A percentile compares a stretch with the other conserved stretches of the same genome.
These are phyloP conservation scores for Wickerhamiella kurtzmanii DNA, from an alignment of 805 yeast species.

Conservation along the genomic window DNA sequence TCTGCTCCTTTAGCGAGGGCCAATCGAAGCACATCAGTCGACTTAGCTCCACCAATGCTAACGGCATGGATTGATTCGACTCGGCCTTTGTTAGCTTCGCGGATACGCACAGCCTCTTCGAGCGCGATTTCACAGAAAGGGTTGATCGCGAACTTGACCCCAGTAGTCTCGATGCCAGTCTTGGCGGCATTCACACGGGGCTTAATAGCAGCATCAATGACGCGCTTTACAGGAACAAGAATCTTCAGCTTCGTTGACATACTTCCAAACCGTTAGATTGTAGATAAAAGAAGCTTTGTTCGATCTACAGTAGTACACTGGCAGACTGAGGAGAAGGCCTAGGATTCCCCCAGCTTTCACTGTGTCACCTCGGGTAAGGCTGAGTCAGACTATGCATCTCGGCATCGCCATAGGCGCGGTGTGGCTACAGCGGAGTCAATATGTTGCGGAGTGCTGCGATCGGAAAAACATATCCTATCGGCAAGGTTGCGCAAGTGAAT, in stretches of 20 bases:
- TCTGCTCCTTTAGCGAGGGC: slow-evolving; percentile 95
- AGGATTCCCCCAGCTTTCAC: not conserved
- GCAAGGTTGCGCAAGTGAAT: not conserved
- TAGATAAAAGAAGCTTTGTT: not conserved
- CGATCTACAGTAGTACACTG: not conserved
- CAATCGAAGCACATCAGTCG: slow-evolving; percentile 76
- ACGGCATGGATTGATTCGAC: slow-evolving; percentile 85
- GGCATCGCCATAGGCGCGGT: not conserved
- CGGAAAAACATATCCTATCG: not conserved
- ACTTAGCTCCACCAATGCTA: slow-evolving; percentile 73
- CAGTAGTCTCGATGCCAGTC: slow-evolving; percentile 75
- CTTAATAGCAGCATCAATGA: slow-evolving; percentile 82
- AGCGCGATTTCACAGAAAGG: slow-evolving; percentile 98
- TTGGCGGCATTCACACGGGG: slow-evolving; percentile 82
- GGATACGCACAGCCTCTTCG: slow-evolving; percentile 80
- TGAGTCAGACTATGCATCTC: not conserved
- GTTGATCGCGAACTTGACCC: slow-evolving; percentile 83
- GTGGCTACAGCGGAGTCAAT: not conserved
- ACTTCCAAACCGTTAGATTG: no score
- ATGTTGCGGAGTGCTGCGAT: not conserved
- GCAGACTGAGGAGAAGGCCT: not conserved
- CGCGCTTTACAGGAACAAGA: slow-evolving; percentile 89
- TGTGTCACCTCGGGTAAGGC: not conserved
- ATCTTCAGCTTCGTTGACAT: slow-evolving; percentile 32
- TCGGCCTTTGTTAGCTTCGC: slow-evolving; percentile 44